These are phyloP conservation scores for Saposhnikovia divaricata DNA, from an alignment of 129 eudicot species.

Conservation along the genomic window DNA sequence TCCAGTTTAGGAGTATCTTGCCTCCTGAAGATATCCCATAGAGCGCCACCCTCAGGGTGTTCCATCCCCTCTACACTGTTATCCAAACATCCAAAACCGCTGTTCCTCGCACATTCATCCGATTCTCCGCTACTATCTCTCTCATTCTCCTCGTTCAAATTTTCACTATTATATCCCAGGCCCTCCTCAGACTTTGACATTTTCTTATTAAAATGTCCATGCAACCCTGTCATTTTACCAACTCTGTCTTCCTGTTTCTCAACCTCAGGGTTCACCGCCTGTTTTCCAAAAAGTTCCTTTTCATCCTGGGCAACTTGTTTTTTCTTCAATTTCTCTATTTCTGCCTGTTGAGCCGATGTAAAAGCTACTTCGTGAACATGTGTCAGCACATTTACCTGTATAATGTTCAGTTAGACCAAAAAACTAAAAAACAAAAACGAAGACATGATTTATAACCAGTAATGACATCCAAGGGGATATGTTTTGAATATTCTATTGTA, in stretches of 20 bases:
- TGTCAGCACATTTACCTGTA: background rate
- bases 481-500: background rate
- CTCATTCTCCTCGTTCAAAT: background rate
- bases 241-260: background rate
- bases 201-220: background rate
- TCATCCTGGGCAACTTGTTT: background rate
- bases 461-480: background rate
- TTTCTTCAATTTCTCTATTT: background rate
- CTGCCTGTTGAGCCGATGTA: background rate
- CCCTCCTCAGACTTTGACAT: background rate
- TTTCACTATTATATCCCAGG: background rate
- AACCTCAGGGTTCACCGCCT: background rate
- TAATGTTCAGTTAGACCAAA: background rate
- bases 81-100: background rate
- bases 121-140: background rate
- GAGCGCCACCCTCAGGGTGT: constrained; percentile 10
- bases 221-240: background rate
- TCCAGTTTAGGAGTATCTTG: constrained; percentile 3
- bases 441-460: background rate
- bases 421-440: background rate
- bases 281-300: background rate
- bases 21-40: constrained; percentile 10
- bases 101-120: background rate
- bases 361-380: background rate
- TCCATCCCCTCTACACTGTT: background rate